phyloP scores from a whole-genome alignment of 2,329 filamentous ascomycete genomes.

The Curvularia sp. region DNA sequence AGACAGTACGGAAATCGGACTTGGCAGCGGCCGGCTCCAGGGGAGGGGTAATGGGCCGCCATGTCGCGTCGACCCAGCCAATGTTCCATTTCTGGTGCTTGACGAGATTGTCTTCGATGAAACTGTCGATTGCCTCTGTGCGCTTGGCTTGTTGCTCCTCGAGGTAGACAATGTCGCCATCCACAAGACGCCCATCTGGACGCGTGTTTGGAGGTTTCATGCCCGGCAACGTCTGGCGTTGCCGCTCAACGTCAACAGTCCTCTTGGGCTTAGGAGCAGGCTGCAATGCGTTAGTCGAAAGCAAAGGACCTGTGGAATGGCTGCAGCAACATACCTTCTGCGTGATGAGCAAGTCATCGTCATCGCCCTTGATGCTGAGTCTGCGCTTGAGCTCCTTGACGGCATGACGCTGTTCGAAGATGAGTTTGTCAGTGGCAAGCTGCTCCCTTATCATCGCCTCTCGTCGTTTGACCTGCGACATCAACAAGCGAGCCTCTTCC shows the following conservation, averaged over 20 bases:
- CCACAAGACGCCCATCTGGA: slow-evolving; percentile 71
- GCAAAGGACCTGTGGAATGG: slow-evolving; percentile 20
- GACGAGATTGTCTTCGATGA: slow-evolving; percentile 84
- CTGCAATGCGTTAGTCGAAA: slow-evolving; percentile 34
- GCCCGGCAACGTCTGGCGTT: slow-evolving; percentile 72
- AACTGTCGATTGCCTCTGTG: slow-evolving; percentile 78
- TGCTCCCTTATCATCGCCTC: slow-evolving; percentile 81
- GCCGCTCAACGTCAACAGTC: slow-evolving; percentile 65
- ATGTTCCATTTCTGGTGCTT: slow-evolving; percentile 93
- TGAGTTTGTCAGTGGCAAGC: slow-evolving; percentile 73
- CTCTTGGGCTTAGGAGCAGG: slow-evolving; percentile 56
- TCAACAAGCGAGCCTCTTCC: slow-evolving; percentile 83
- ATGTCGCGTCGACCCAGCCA: slow-evolving; percentile 86
- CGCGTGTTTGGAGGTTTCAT: slow-evolving; percentile 59
- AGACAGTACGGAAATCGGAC: slow-evolving; percentile 50
- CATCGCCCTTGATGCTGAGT: slow-evolving; percentile 87
- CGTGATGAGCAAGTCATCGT: slow-evolving; percentile 85
- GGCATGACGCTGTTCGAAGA: slow-evolving; percentile 82
- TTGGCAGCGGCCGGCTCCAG: slow-evolving; percentile 58
- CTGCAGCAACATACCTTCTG: slow-evolving; percentile 73
- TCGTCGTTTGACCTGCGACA: slow-evolving; percentile 78
- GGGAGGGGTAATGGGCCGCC: slow-evolving; percentile 81
- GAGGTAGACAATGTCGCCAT: slow-evolving; percentile 79
- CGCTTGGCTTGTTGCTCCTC: slow-evolving; percentile 81
- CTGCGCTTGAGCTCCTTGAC: slow-evolving; percentile 89